Evolutionary conservation across 2,329 filamentous ascomycete genomes (phyloP).

Genomic region (Ascomycota sp.): DNA sequence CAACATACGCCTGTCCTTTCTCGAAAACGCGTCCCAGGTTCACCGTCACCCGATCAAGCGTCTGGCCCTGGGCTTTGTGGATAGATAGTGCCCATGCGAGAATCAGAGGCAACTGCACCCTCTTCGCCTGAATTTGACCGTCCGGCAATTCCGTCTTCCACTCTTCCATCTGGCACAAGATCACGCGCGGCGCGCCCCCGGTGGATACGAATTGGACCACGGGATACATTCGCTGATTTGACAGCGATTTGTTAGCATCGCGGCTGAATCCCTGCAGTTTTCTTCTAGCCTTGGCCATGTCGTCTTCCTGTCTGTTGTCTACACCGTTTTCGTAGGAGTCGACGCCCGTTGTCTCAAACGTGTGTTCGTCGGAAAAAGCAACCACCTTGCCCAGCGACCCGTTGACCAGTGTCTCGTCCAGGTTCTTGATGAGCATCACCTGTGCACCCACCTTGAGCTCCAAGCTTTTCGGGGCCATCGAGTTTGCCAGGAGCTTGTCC

Average conservation of each 20-base stretch:
- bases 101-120: slow-evolving; percentile 68
- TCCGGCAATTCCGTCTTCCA: slow-evolving; percentile 98
- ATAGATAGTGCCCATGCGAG: slow-evolving; percentile 94
- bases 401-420: slow-evolving; percentile 86
- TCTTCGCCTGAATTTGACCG: slow-evolving; percentile 78
- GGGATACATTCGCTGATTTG: slow-evolving; percentile 45
- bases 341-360: slow-evolving; percentile 17
- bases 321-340: slow-evolving; percentile 22
- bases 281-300: slow-evolving; percentile 27
- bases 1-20: slow-evolving; percentile 94
- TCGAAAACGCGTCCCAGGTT: slow-evolving; percentile 86
- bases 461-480: slow-evolving; percentile 75
- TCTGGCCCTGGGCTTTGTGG: slow-evolving; percentile 94
- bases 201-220: slow-evolving; percentile 63
- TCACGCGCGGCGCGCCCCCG: slow-evolving; percentile 42
- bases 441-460: slow-evolving; percentile 81
- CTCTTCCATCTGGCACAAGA: slow-evolving; percentile 69
- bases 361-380: slow-evolving; percentile 18
- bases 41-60: slow-evolving; percentile 81
- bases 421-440: slow-evolving; percentile 99
- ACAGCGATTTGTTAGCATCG: slow-evolving; percentile 17
- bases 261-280: slow-evolving; percentile 32
- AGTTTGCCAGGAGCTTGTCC: slow-evolving; percentile 64
- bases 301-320: no score
- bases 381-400: slow-evolving; percentile 74